These are phyloP conservation scores for Gentiana dahurica DNA, from an alignment of 257 asterid genomes.

Conservation along the genomic window DNA sequence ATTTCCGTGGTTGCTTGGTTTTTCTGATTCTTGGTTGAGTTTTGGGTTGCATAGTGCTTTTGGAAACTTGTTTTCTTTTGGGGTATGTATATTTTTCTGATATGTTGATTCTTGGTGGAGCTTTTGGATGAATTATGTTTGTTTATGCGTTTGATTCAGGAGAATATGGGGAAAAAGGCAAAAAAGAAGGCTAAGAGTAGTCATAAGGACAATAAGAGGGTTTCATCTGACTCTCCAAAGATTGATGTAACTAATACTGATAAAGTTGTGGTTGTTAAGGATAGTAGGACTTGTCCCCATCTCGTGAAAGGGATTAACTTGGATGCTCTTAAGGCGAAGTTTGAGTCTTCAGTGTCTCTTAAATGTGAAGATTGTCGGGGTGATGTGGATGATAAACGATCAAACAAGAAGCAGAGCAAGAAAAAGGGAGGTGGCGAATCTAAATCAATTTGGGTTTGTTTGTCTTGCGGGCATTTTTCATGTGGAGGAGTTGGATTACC, in stretches of 20 bases:
- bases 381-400: conserved; percentile 37
- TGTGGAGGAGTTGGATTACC: conserved; percentile 93
- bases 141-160: conserved; percentile 27
- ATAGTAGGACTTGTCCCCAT: conserved; percentile 51
- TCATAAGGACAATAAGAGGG: conserved; percentile 42
- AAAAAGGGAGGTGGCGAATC: conserved; percentile 44
- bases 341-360: conserved; percentile 29
- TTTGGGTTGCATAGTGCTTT: background rate
- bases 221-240: conserved; percentile 22
- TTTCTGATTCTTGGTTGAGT: background rate
- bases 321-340: conserved; percentile 48
- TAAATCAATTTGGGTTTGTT: conserved; percentile 75
- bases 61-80: background rate
- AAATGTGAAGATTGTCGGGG: conserved; percentile 77
- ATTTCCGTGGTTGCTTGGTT: background rate
- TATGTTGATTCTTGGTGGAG: background rate
- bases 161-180: conserved; percentile 66
- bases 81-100: background rate
- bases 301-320: conserved; percentile 45
- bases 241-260: conserved; percentile 23
- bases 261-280: conserved; percentile 30
- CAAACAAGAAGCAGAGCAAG: conserved; percentile 51
- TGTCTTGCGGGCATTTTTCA: conserved; percentile 69
- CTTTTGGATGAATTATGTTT: background rate
- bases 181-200: conserved; percentile 57